Evolutionary conservation across 441 rosid genomes (phyloP).

Genomic region (Pelargonium fulgidum): DNA sequence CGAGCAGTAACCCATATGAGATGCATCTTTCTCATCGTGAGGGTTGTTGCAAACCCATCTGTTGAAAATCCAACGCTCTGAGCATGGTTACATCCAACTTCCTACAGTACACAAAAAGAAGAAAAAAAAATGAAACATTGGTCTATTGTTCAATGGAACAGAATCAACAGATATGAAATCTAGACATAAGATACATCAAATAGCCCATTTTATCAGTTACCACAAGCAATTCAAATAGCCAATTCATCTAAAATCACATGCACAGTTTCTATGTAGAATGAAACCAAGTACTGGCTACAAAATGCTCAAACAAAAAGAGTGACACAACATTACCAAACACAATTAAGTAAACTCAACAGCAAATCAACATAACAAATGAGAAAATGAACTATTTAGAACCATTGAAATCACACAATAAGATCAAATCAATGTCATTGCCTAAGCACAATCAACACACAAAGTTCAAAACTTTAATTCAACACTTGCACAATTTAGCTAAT

Average conservation of each 20-base stretch:
- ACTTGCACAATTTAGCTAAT: neutral
- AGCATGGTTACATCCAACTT: constrained; percentile 90
- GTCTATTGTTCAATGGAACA: too few relatives aligned
- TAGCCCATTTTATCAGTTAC: too few relatives aligned
- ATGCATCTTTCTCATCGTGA: constrained; percentile 81
- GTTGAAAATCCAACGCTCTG: constrained; percentile 91
- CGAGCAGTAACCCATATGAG: constrained; percentile 98
- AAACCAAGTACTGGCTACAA: neutral
- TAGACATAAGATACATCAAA: too few relatives aligned
- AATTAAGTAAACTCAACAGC: neutral
- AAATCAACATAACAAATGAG: neutral
- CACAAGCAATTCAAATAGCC: too few relatives aligned
- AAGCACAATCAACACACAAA: neutral
- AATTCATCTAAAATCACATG: neutral
- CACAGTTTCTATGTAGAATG: constrained; percentile 1
- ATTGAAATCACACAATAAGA: neutral
- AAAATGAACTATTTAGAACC: neutral
- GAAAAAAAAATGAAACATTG: neutral
- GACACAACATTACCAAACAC: neutral
- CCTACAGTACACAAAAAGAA: constrained; percentile 35
- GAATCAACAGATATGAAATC: too few relatives aligned
- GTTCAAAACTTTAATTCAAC: neutral
- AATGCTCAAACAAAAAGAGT: neutral
- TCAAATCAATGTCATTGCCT: neutral
- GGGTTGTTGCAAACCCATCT: constrained; percentile 86